These are phyloP conservation scores for Metschnikowia gruessii DNA, from an alignment of 805 yeast genomes.

Conservation along the genomic window DNA sequence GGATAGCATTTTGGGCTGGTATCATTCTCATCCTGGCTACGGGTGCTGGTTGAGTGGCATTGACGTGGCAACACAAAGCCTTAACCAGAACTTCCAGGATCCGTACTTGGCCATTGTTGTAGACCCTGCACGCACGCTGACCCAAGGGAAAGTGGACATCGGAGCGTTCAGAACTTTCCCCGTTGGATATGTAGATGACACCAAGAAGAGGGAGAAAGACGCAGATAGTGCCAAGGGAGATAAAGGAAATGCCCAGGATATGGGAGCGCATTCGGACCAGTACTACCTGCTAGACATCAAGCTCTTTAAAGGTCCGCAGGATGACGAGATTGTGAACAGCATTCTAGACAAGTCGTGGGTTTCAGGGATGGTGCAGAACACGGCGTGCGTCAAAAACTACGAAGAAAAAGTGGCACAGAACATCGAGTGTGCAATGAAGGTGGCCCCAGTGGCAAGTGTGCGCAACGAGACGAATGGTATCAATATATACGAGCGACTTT, in stretches of 20 bases:
- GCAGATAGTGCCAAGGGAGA: background rate
- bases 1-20: conserved; percentile 93
- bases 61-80: conserved; percentile 83
- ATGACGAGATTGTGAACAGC: conserved; percentile 38
- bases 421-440: conserved; percentile 1
- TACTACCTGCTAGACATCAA: conserved; percentile 67
- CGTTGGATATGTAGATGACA: conserved; percentile 26
- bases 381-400: conserved; percentile 3
- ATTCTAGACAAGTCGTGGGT: conserved; percentile 26
- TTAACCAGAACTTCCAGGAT: conserved; percentile 86
- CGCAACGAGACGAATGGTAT: background rate
- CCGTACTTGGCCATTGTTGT: conserved; percentile 88
- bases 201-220: conserved; percentile 3
- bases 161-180: conserved; percentile 84
- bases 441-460: background rate
- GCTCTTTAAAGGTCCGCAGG: conserved; percentile 53
- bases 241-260: conserved; percentile 47
- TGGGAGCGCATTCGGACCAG: conserved; percentile 65
- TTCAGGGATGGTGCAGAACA: conserved; percentile 13
- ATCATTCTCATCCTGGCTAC: conserved; percentile 94
- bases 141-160: conserved; percentile 68
- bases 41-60: conserved; percentile 96
- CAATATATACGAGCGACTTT: conserved; percentile 3
- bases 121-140: conserved; percentile 70
- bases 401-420: conserved; percentile 5